phyloP scores from a whole-genome alignment of 176 grass and related monocot species.

The Oryza longistaminata region DNA sequence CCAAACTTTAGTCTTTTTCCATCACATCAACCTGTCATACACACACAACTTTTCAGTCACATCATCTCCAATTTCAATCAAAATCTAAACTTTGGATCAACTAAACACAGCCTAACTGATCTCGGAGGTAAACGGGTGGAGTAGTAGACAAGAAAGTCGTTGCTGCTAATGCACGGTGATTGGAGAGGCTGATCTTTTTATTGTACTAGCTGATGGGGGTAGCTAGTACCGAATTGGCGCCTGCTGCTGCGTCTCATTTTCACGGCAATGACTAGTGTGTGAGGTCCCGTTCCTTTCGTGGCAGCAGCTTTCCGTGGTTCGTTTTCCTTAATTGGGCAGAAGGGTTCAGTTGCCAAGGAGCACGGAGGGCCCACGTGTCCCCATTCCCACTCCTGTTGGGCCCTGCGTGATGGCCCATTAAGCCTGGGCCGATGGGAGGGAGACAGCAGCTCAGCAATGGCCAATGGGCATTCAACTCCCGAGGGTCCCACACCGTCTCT shows the following conservation, averaged over 20 bases:
- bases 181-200: conserved; percentile 17
- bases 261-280: neutral
- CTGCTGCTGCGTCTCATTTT: conserved; percentile 8
- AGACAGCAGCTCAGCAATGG: conserved; percentile 29
- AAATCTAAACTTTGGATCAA: too few relatives aligned
- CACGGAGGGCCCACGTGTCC: conserved; percentile 29
- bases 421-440: conserved; percentile 41
- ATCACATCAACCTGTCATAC: too few relatives aligned
- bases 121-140: neutral
- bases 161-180: neutral
- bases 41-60: too few relatives aligned
- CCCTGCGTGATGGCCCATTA: conserved; percentile 25
- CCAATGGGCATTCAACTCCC: conserved; percentile 34
- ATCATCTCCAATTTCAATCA: too few relatives aligned
- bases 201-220: neutral
- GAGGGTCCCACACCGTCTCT: neutral
- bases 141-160: neutral
- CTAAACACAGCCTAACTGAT: too few relatives aligned
- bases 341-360: conserved; percentile 23
- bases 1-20: too few relatives aligned
- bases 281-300: conserved; percentile 35
- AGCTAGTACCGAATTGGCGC: conserved; percentile 6
- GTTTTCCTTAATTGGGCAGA: conserved; percentile 25
- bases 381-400: conserved; percentile 34
- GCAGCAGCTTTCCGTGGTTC: conserved; percentile 34